Base-by-base conservation (phyloP, 2,329 filamentous ascomycete species). In the Beauveria scarabaeidicola region DNA sequence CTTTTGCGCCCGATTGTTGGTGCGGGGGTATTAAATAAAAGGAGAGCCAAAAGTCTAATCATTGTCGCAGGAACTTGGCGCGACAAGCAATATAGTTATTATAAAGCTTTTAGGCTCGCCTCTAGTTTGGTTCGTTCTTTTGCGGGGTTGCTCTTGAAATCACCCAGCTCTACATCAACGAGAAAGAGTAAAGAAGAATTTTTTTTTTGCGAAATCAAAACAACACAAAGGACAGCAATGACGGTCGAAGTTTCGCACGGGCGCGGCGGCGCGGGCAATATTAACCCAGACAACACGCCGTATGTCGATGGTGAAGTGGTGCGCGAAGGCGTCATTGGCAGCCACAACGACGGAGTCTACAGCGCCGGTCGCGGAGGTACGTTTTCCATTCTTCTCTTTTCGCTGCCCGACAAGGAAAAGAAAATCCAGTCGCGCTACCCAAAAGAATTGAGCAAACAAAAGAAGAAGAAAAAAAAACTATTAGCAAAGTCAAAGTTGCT, bases 261-360 rank as follows among this genome's bases (percentile, higher is more conserved):
- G 65, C 80, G 82, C 63, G 82, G 82, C 61, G 82, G 82, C 65
- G 81, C 80, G 21, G 83, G 84, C 66, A 86, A 86, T 71, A 84
- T 86, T 70, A 78, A 76, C 63, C 69, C 73, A 38, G 83, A 86
- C 68, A 70, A 78, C 62, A 85, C 82, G 41, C 67, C 77, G 64
- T 87, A 87, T 68, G 77, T 78, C 63, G 84, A 87, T 64, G 84
- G 83, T 65, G 81, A 83, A 63, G 81, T 87, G 57, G 81, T 82
- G 59, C 81, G 83, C 52, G 68, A 76, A 47, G 82, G 81, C 53
- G 68, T 73, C 3, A 75, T 76, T 68, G 81, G 81, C 63, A 81
- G 78, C 69, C 81, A 85, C 65, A 77, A 77, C 25, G 81, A 84
- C 63, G 82, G 82, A 64, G 78, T 81, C 47, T 84, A 77, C 69